A percentile compares a stretch with the other conserved stretches of the same genome.
These are phyloP conservation scores for Nephelium lappaceum DNA, from an alignment of 345 rosid species.

Conservation along the genomic window DNA sequence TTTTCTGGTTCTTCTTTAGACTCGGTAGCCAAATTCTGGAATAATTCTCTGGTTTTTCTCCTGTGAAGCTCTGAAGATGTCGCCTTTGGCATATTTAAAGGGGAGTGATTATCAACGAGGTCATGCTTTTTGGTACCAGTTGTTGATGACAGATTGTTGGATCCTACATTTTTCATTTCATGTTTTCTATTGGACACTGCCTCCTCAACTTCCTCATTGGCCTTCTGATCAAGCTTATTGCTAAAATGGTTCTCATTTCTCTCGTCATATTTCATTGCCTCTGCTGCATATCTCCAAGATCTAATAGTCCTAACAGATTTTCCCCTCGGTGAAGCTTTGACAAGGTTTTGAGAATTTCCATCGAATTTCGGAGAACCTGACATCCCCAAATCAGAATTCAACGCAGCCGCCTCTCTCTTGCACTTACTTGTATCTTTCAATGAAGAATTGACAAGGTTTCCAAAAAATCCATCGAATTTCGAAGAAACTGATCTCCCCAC, in stretches of 20 bases:
- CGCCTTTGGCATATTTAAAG: constrained; percentile 7
- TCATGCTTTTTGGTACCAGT: constrained; percentile 21
- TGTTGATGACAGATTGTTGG: constrained; percentile 10
- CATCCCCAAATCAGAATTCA: constrained; percentile 20
- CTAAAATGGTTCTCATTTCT: constrained; percentile 25
- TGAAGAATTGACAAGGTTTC: constrained; percentile 32
- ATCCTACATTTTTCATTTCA: constrained; percentile 24
- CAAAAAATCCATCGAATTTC: constrained; percentile 36
- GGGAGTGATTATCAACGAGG: constrained; percentile 6
- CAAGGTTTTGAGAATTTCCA: constrained; percentile 23
- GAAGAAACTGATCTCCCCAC: constrained; percentile 37
- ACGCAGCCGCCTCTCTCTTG: constrained; percentile 31
- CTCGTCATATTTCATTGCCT: constrained; percentile 34
- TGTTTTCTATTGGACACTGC: constrained; percentile 20
- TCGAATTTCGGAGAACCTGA: constrained; percentile 44
- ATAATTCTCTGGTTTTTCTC: constrained; percentile 23
- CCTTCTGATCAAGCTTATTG: constrained; percentile 16
- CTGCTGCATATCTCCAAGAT: constrained; percentile 30
- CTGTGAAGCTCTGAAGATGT: constrained; percentile 17
- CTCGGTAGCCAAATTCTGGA: constrained; percentile 17
- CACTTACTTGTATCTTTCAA: constrained; percentile 31
- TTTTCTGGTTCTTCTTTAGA: constrained; percentile 27
- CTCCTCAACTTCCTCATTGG: constrained; percentile 25
- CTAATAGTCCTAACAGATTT: constrained; percentile 75
- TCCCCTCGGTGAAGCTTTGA: constrained; percentile 51